Base-by-base conservation (phyloP, 768 basidiomycete species). In the Suillus clintonianus region DNA sequence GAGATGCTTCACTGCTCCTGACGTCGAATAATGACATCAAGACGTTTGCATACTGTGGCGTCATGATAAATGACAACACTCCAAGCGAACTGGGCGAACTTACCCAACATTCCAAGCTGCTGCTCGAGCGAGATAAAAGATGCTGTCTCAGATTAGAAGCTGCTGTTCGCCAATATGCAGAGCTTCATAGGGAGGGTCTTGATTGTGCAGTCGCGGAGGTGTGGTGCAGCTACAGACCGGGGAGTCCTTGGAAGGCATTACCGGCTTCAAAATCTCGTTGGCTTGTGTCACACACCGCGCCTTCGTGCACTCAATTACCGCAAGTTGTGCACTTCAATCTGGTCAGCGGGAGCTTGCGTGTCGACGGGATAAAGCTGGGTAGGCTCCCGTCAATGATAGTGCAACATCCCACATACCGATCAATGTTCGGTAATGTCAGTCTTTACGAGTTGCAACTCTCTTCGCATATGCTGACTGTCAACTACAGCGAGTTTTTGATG, bases 91-190 rank as follows among this genome's bases (percentile, higher is more conserved):
- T 64, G 30, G 62, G 65, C 8, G 2, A 5, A 15, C 62, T 71
- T 1, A 4, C 68, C 1, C 2, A 30, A 9, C 55, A 59, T 59
- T 71, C 66, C 0, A 63, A 50, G 11, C 34, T 67, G 9, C 67
- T 77, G 30, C 63, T 75, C 14, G 70, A 73, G 22, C 70, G 78
- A 14, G 72, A 80, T 47, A 61, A 69, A 17, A 71, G 76, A 15
- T 60, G 77, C 36, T 70, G 78, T 6, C 61, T 72, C 27, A 54
- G 24, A 7, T 43, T 80, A 5, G 69, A 74, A 61, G 30, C 47
- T 5, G 17, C 60, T 15, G 5, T 72, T 10, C 43, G 51, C 0
- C 34, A 53, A 24, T 19, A 57, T 24, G 64, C 68, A 1, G 64
- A 59, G 22, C 5, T 8, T 3, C 15, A 37, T 0, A 42, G 64